Conservation (phyloP, 2,329 filamentous ascomycete species). For the Thielaviopsis punctulata region DNA sequence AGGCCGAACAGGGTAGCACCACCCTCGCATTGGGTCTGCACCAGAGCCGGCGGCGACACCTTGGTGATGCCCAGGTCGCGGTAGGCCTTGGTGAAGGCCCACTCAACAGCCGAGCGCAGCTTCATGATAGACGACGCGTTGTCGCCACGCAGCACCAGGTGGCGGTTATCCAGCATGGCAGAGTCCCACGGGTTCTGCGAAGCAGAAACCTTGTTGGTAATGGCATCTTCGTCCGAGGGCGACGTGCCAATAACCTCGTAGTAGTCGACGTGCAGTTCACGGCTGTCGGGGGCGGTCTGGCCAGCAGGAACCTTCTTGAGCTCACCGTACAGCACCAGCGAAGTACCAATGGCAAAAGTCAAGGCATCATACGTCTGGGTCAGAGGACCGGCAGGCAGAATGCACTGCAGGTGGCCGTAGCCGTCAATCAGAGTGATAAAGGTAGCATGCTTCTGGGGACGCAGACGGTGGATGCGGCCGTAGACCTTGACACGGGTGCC, state of each 20-base stretch:
- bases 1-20: conserved; percentile 82
- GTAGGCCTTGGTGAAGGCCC: conserved; percentile 65
- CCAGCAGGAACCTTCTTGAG: conserved; percentile 66
- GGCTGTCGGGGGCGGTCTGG: conserved; percentile 62
- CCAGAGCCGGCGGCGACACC: conserved; percentile 76
- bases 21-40: conserved; percentile 90
- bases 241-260: conserved; percentile 66
- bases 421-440: conserved; percentile 80
- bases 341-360: conserved; percentile 74
- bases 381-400: conserved; percentile 58
- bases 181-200: conserved; percentile 38
- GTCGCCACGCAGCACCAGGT: conserved; percentile 73
- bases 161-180: conserved; percentile 58
- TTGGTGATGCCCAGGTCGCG: conserved; percentile 62
- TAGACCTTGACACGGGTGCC: conserved; percentile 64
- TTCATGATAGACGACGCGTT: conserved; percentile 73
- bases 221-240: conserved; percentile 74
- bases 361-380: conserved; percentile 85
- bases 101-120: conserved; percentile 64
- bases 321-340: conserved; percentile 68
- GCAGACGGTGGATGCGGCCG: conserved; percentile 67
- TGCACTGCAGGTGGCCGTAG: conserved; percentile 62
- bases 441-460: conserved; percentile 66
- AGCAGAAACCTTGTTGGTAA: conserved; percentile 55
- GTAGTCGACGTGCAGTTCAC: conserved; percentile 82